Evolutionary conservation across 495 filamentous ascomycete genomes (phyloP), one percentile per base, ranked within the genome.

Genomic region (Penicillium malachiteum): DNA sequence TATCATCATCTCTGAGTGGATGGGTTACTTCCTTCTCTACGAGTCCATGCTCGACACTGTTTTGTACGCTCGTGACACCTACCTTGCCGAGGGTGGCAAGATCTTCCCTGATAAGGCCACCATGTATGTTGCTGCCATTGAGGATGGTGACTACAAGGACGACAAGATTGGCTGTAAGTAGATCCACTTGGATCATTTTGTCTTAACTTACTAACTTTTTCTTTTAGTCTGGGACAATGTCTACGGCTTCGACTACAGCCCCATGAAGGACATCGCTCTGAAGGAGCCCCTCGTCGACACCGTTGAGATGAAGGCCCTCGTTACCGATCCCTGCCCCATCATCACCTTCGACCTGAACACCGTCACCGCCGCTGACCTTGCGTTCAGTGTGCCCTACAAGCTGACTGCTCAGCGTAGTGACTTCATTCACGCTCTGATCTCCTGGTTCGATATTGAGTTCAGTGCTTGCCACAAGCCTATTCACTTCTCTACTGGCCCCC

Each of bases 371-470:
- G 81, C 83, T 26, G 91, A 97, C 58, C 82, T 97, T 35, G 80
- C 84, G 34, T 96, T 96, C 78, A 76, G 73, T 52, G 81, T 85
- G 7, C 80, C 83, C 13, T 97, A 87, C 73, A 76, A 78, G 55
- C 83, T 98, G 16, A 74, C 77, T 8, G 85, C 84, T 47, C 84
- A 87, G 67, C 84, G 91, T 48, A 86, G 84, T 64, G 95, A 97
- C 74, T 96, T 91, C 74, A 82, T 98, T 56, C 95, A 98, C 70
- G 94, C 91, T 18, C 79, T 98, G 37, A 95, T 98, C 47, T 87
- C 96, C 33, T 97, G 95, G 90, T 98, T 98, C 78, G 94, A 98
- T 69, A 97, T 96, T 60, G 92, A 96, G 57, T 98, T 98, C 75
- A 90, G 89, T 35, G 91, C 91, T 32, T 97, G 93, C 79, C 91